Evolutionary conservation across 1,139 yeast genomes (phyloP).

Genomic region (Kluyveromyces sp.): DNA sequence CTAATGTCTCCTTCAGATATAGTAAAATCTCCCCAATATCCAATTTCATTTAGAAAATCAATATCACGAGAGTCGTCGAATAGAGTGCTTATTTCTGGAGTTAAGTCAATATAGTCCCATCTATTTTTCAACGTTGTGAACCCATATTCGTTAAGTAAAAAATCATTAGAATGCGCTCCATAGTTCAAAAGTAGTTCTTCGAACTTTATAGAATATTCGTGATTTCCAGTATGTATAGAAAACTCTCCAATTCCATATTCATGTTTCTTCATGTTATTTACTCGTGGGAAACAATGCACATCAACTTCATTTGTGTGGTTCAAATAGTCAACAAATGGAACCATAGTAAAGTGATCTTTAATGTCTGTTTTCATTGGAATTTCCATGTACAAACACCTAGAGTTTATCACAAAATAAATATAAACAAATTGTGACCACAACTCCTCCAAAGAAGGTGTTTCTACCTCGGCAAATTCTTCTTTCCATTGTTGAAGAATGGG

Average conservation of each 20-base stretch:
- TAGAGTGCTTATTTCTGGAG: conserved; percentile 37
- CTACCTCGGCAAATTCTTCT: conserved; percentile 10
- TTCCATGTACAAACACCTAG: conserved; percentile 81
- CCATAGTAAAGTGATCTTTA: conserved; percentile 75
- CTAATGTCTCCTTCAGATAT: conserved; percentile 47
- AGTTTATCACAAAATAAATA: conserved; percentile 83
- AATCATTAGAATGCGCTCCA: conserved; percentile 83
- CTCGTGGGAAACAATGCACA: conserved; percentile 22
- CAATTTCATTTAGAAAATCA: conserved; percentile 42
- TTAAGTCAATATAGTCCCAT: conserved; percentile 68
- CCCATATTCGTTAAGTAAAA: conserved; percentile 80
- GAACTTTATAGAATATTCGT: conserved; percentile 31
- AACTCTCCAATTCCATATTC: conserved; percentile 19
- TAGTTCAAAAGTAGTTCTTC: conserved; percentile 69
- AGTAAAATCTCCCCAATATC: conserved; percentile 70
- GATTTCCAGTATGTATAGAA: conserved; percentile 18
- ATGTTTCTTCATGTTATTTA: conserved; percentile 11
- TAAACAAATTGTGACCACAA: conserved; percentile 41
- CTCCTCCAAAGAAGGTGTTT: conserved; percentile 12
- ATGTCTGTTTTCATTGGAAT: conserved; percentile 43
- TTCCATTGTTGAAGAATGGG: conserved; percentile 17
- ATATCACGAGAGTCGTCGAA: conserved; percentile 31
- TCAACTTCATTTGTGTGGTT: conserved; percentile 55
- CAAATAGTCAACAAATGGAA: conserved; percentile 82
- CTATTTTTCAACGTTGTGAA: conserved; percentile 50